Evolutionary conservation across 1,139 yeast genomes (phyloP).

Genomic region (Debaryomycetaceae sp.): DNA sequence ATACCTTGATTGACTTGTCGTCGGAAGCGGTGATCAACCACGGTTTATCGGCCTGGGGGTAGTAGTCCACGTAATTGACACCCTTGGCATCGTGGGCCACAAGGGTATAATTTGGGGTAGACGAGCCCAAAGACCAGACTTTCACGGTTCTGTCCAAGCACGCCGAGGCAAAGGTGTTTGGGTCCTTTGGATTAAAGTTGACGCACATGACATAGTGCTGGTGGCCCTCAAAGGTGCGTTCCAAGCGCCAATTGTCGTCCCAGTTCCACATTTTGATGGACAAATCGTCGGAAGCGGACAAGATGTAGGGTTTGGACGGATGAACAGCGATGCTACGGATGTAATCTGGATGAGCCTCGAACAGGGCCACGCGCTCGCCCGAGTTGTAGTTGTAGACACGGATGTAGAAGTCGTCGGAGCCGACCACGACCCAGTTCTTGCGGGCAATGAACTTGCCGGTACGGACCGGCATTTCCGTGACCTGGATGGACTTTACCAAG

Average conservation of each 20-base stretch:
- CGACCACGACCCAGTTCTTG: constrained; percentile 95
- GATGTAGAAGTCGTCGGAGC: constrained; percentile 89
- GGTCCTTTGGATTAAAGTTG: constrained; percentile 94
- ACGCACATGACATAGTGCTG: constrained; percentile 92
- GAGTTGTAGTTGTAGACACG: constrained; percentile 93
- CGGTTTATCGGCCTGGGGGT: constrained; percentile 95
- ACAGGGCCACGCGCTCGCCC: constrained; percentile 86
- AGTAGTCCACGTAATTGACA: constrained; percentile 91
- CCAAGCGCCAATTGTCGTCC: constrained; percentile 86
- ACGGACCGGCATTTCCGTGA: constrained; percentile 89
- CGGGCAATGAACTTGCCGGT: constrained; percentile 93
- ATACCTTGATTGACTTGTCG: constrained; percentile 79
- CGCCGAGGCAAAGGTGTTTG: constrained; percentile 94
- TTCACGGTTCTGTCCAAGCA: constrained; percentile 94
- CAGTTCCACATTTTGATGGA: constrained; percentile 93
- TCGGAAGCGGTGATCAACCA: constrained; percentile 88
- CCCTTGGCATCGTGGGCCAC: constrained; percentile 89
- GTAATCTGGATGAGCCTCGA: constrained; percentile 97
- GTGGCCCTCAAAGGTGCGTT: constrained; percentile 91
- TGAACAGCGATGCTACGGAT: constrained; percentile 89
- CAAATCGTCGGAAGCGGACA: constrained; percentile 89
- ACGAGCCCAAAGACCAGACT: constrained; percentile 89
- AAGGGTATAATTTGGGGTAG: constrained; percentile 86
- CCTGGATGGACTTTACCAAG: constrained; percentile 50
- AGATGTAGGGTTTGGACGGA: constrained; percentile 80